Evolutionary conservation across 768 basidiomycete species (phyloP).

Genomic region (Suillus paluster): DNA sequence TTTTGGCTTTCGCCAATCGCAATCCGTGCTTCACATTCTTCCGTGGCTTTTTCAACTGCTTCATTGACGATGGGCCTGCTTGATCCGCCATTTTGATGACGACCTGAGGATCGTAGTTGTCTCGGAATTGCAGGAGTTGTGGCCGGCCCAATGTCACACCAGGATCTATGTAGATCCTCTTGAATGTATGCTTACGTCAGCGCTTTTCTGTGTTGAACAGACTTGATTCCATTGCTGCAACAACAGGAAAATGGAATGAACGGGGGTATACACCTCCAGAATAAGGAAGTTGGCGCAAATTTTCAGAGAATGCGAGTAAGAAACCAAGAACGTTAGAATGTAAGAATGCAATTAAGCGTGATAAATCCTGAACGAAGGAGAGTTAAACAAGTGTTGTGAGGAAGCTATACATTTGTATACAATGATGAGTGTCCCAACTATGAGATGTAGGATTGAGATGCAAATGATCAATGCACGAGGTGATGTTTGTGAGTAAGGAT

Average conservation of each 20-base stretch:
- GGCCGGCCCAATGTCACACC: too few relatives aligned
- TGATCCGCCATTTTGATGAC: constrained; percentile 20
- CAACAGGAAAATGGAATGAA: neutral
- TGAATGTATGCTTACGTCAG: neutral
- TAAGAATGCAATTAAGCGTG: neutral
- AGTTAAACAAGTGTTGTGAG: neutral
- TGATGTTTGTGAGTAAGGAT: neutral
- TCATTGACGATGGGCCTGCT: constrained; percentile 24
- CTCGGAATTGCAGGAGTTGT: neutral
- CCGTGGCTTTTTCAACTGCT: constrained; percentile 12
- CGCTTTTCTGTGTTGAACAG: neutral
- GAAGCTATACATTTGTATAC: constrained; percentile 7
- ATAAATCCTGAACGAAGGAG: neutral
- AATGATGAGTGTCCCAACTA: constrained; percentile 2
- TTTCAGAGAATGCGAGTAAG: neutral
- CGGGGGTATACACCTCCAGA: too few relatives aligned
- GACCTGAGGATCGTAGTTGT: neutral
- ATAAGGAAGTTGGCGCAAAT: neutral
- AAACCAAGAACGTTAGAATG: neutral
- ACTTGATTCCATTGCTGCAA: too few relatives aligned
- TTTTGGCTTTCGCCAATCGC: constrained; percentile 42
- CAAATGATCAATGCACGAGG: constrained; percentile 3
- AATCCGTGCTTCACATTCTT: constrained; percentile 16
- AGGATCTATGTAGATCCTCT: too few relatives aligned
- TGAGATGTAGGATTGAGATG: neutral